Evolutionary conservation across 2,329 filamentous ascomycete species (phyloP), one percentile per base, ranked within the genome.

Genomic region (Decorospora gaudefroyi): DNA sequence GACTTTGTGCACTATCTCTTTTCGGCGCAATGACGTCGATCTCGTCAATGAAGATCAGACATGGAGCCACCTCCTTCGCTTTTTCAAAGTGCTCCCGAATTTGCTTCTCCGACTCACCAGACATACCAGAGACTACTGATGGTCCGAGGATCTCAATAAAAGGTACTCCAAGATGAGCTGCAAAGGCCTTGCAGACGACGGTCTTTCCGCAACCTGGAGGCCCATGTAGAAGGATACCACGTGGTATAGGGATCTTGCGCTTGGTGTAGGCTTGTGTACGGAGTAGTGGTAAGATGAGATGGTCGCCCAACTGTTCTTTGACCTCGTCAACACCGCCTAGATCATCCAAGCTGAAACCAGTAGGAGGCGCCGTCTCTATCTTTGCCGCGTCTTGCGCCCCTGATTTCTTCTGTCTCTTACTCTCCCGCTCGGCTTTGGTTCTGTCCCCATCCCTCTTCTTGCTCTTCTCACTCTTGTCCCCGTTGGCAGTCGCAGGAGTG

Each of bases 1-100:
- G 90, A 61, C 87, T 85, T 61, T 93, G 87, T 1, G 87, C 84
- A 41, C 83, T 88, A 51, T 95, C 89, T 42, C 87, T 79, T 68
- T 95, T 95, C 0, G 88, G 88, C 35, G 90, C 88, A 59, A 97
- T 93, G 3, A 87, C 86, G 69, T 99, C 91, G 38, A 97, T 88
- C 57, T 96, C 87, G 57, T 96, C 90, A 44, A 97, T 87, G 62
- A 96, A 95, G 4, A 99, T 79, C 4, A 99, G 77, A 61, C 90
- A 95, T 0, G 93, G 93, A 0, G 92, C 91, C 25, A 91, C 79
- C 42, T 83, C 81, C 66, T 88, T 89, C 0, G 93, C 93, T 62
- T 93, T 88, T 9, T 97, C 91, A 49, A 95, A 95, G 33, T 90
- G 79, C 54, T 92, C 88, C 23, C 89, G 78, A 18, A 95, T 82